Conservation (phyloP, 768 basidiomycete genomes). For the Tylopilus sp. region DNA sequence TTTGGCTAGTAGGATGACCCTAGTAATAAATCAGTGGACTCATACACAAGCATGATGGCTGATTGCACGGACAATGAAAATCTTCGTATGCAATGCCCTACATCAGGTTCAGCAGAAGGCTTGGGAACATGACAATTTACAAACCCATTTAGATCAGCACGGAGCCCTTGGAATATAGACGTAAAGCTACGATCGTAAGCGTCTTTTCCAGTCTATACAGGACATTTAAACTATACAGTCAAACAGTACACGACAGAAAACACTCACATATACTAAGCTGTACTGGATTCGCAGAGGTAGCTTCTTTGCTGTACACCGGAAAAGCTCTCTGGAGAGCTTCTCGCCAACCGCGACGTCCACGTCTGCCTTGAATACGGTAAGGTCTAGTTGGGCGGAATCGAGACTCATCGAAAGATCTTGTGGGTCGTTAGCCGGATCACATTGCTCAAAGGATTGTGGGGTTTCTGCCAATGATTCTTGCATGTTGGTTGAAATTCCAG, state of each 20-base stretch:
- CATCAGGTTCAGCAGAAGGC: neutral
- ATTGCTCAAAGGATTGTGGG: neutral
- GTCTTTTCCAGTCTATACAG: slow-evolving; percentile 35
- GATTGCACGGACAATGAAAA: neutral
- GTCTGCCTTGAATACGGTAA: neutral
- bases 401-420: too few species aligned
- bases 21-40: slow-evolving; percentile 18
- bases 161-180: neutral
- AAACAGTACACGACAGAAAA: neutral
- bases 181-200: slow-evolving; percentile 20
- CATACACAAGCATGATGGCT: neutral
- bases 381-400: neutral
- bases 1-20: slow-evolving; percentile 1
- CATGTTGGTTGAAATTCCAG: neutral
- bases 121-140: neutral
- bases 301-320: neutral
- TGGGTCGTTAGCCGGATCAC: too few species aligned
- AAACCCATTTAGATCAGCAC: neutral
- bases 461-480: neutral
- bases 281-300: neutral
- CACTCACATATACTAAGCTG: neutral
- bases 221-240: neutral
- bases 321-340: neutral
- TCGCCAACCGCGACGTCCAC: neutral
- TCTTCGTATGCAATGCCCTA: neutral